These are phyloP conservation scores for Leccinum subrobustum DNA, from an alignment of 1,284 basidiomycete genomes.

Conservation along the genomic window DNA sequence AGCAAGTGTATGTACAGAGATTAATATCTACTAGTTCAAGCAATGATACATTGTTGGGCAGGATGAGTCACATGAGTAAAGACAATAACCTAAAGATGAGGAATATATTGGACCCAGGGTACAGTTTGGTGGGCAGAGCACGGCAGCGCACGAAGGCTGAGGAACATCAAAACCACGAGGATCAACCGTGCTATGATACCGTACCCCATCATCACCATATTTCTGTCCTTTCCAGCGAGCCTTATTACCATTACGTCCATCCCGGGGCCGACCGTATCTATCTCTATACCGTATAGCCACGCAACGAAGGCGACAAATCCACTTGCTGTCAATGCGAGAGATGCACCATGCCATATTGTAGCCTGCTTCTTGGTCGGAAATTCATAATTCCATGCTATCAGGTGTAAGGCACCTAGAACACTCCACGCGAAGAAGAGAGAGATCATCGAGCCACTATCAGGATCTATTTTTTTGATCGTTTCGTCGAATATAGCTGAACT, in stretches of 20 bases:
- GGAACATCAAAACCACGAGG: not conserved
- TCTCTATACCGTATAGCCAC: not conserved
- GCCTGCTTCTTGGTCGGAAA: no score
- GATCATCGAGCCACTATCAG: not conserved
- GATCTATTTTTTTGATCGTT: not conserved
- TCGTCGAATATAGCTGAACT: not conserved
- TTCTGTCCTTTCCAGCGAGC: no score
- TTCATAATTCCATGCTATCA: no score
- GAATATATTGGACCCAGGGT: not conserved
- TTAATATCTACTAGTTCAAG: not conserved
- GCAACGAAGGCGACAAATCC: not conserved
- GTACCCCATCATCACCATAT: no score
- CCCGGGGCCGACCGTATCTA: no score
- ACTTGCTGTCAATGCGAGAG: no score
- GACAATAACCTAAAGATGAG: not conserved
- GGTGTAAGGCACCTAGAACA: no score
- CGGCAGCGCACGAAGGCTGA: not conserved
- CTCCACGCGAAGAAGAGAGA: not conserved
- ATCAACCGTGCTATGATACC: not conserved
- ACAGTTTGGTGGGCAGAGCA: not conserved
- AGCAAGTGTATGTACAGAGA: slow-evolving; percentile 2
- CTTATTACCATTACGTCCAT: no score
- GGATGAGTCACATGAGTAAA: not conserved
- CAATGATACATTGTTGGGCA: not conserved
- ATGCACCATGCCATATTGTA: no score